phyloP scores from a whole-genome alignment of 2,329 filamentous ascomycete genomes.

The Beauveria varroae region DNA sequence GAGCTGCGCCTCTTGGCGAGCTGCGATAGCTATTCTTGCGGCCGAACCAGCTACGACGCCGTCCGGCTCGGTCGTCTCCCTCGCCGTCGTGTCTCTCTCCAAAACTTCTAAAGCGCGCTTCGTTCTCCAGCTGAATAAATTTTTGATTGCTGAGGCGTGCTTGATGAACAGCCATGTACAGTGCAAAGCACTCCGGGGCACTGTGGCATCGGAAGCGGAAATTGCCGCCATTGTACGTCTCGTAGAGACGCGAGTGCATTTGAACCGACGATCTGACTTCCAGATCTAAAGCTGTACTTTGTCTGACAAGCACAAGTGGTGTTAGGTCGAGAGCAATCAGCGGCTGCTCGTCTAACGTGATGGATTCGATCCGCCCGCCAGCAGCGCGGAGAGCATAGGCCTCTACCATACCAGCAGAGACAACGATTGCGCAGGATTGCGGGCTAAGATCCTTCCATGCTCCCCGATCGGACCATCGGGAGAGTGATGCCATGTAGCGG shows the following conservation, averaged over 20 bases:
- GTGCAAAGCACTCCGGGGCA: constrained; percentile 66
- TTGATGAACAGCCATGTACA: constrained; percentile 83
- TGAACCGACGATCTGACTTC: constrained; percentile 86
- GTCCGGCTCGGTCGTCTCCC: constrained; percentile 41
- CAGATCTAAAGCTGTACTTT: constrained; percentile 87
- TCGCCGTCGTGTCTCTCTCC: constrained; percentile 46
- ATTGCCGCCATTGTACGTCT: constrained; percentile 56
- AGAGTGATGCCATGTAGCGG: constrained; percentile 47
- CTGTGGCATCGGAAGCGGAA: constrained; percentile 84
- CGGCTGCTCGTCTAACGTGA: constrained; percentile 24
- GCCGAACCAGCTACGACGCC: constrained; percentile 51
- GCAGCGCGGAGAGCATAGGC: constrained; percentile 36
- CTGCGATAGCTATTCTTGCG: constrained; percentile 59
- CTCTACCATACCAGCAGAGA: constrained; percentile 53
- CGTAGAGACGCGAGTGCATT: constrained; percentile 59
- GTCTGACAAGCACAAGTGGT: constrained; percentile 79
- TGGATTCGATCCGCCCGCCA: constrained; percentile 24
- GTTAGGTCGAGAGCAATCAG: constrained; percentile 75
- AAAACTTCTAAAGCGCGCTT: constrained; percentile 65
- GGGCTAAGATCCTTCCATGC: constrained; percentile 51
- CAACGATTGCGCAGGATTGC: constrained; percentile 46
- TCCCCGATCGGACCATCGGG: constrained; percentile 55
- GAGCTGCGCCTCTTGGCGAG: constrained; percentile 52
- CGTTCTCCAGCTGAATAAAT: constrained; percentile 62
- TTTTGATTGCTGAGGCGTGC: constrained; percentile 88